Base-by-base conservation (phyloP, 768 basidiomycete genomes). In the Mycena capillaripes region DNA sequence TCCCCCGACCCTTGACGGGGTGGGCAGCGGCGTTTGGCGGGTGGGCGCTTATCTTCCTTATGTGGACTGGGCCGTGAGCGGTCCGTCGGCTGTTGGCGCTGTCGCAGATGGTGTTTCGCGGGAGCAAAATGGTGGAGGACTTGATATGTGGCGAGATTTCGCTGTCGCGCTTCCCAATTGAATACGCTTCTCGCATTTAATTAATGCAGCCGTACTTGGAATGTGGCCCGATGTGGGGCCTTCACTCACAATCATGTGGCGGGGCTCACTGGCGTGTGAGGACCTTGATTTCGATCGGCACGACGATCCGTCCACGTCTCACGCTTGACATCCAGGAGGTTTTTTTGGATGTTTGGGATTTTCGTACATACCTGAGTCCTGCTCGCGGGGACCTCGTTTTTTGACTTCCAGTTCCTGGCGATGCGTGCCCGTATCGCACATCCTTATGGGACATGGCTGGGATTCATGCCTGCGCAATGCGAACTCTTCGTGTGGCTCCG, bases 401-500 rank as follows among this genome's bases (percentile, higher is more conserved):
- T 10, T 29, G 25, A 8, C 8, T 61, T 12, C 3, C 44, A 21
- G 29, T 48, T 17, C 59, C 44, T 46, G 30, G 42, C 19, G 60
- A 61, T 61, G 8, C 17, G 19, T 32, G 23, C 42, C 29, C 60
- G 21, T 29, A 16, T 25, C 29, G 9, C 52, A 11, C 2, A 23
- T 5, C 56, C 42, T 40, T 40, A 23, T 23, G 27, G 44, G 32
- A 4, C 19, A 27, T 6, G 53, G 29, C 32, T 9, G 63, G 63
- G 36, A 64, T 10, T 38, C 46, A 23, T 21, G 66, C 46, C 9
- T 30, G 3, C 29, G 48, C 58, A 68, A 53, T 53, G 58, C 38
- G 66, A 42, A 32, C 25, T 38, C 58, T 50, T 59, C 66, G 27
- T 68, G 66, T 60, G 29, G 21, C 16, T n/a, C 34, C 66, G 57